Conservation (phyloP, 192 early-diverging fungal species). For the Backusella sp. region DNA sequence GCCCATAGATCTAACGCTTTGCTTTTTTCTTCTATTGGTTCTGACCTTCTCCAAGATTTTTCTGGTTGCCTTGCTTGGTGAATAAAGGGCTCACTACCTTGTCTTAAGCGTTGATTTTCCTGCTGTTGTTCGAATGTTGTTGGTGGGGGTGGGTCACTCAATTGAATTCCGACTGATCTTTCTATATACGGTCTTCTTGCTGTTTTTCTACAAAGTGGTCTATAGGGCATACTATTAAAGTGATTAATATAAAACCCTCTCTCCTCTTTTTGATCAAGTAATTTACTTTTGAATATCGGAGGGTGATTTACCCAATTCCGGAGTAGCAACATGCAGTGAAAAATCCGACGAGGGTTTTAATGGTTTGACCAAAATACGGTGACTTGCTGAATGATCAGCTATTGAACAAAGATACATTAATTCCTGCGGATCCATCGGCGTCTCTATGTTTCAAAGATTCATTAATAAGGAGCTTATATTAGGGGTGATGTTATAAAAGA, state of each 20-base stretch:
- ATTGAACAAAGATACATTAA: conserved; percentile 30
- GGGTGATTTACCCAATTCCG: conserved; percentile 32
- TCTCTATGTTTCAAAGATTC: conserved; percentile 10
- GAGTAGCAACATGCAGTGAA: conserved; percentile 19
- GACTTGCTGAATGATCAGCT: conserved; percentile 27
- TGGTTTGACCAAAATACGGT: conserved; percentile 32
- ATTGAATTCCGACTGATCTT: conserved; percentile 20
- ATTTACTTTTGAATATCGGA: conserved; percentile 12
- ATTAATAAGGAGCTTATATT: neutral
- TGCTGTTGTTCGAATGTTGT: neutral
- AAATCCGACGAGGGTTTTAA: neutral
- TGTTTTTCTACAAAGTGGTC: conserved; percentile 13
- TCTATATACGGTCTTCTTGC: neutral
- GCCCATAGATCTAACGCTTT: neutral
- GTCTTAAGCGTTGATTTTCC: neutral
- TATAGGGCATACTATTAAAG: conserved; percentile 8
- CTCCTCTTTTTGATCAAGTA: neutral
- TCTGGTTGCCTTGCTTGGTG: neutral
- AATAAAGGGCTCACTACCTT: neutral
- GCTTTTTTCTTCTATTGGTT: neutral
- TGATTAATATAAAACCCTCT: neutral
- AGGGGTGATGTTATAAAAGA: neutral
- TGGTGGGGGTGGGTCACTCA: conserved; percentile 28
- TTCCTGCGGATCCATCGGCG: conserved; percentile 18
- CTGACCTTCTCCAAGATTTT: neutral